Evolutionary conservation across 352 stramenopile species (phyloP), one percentile per base, ranked within the genome.

Genomic region (Globisporangium apiculatum): DNA sequence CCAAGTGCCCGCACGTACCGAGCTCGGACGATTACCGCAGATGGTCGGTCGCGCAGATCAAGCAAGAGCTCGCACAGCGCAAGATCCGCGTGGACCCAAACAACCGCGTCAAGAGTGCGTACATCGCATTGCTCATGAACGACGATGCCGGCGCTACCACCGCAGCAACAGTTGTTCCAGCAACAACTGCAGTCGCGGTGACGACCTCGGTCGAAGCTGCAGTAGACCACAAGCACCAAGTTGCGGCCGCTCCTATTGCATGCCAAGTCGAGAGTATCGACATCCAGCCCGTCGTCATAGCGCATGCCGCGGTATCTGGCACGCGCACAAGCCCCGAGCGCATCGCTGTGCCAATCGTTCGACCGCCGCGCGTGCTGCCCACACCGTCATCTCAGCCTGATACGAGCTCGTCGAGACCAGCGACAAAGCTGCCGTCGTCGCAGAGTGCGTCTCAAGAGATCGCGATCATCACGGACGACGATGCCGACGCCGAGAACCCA

Each of bases 1-100:
- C 74, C 14, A 60, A 56, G 48, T 83, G 73, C 52, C 65, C 42
- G 7, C 42, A 68, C 5, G 60, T 71, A 3, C 73, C 73, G 31
- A 65, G 57, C 42, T 83, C 73, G n/a, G 71, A 83, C 53, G 71
- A 83, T 54, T 83, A 83, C 62, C 72, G 69, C 40, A 62, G 79
- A 31, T 83, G 73, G 73, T 69, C 67, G 40, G 67, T 80, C 18
- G 62, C 59, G 71, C 73, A 83, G 54, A 61, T 83, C 24, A 83
- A 80, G 61, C 66, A 67, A 24, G 73, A 83, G 71, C 80, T 83
- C 54, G 73, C 69, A 38, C 60, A 80, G 62, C 73, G 73, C 5
- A 66, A 75, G 36, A 60, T 83, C 18, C 76, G 73, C 48, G 76
- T 71, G 14, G 69, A 80, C 15, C 69, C 68, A 11, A 75, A 72